phyloP scores from a whole-genome alignment of 2,329 filamentous ascomycete genomes.

The Aspergillus vadensis region DNA sequence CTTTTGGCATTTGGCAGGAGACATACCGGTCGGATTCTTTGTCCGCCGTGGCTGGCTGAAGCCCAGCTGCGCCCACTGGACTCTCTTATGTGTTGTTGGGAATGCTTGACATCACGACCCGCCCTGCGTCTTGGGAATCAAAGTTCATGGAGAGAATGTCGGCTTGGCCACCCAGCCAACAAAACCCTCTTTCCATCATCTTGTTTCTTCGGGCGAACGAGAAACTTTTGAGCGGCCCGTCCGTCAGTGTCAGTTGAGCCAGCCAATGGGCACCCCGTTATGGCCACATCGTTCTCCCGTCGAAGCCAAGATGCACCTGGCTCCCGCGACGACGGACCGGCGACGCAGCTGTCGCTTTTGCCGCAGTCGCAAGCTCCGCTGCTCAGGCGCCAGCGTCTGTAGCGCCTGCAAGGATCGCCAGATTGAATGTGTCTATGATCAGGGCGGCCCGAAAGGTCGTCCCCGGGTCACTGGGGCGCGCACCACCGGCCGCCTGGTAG shows the following conservation, averaged over 20 bases:
- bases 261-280: neutral
- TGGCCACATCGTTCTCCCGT: neutral
- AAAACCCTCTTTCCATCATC: neutral
- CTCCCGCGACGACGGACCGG: conserved; percentile 1
- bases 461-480: neutral
- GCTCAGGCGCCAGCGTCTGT: neutral
- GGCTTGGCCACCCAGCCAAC: neutral
- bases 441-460: neutral
- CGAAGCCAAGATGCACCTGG: neutral
- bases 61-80: neutral
- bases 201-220: no score
- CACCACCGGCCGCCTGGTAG: neutral
- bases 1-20: neutral
- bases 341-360: conserved; percentile 3
- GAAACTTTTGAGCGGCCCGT: neutral
- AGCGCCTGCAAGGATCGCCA: conserved; percentile 2
- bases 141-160: neutral
- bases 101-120: conserved; percentile 3
- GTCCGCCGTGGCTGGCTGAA: neutral
- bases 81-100: neutral
- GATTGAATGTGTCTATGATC: neutral
- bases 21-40: neutral
- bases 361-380: conserved; percentile 1
- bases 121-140: neutral
- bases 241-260: neutral